Evolutionary conservation across 345 rosid genomes (phyloP), one percentile per base, ranked within the genome.

Genomic region (Pugionium cornutum): DNA sequence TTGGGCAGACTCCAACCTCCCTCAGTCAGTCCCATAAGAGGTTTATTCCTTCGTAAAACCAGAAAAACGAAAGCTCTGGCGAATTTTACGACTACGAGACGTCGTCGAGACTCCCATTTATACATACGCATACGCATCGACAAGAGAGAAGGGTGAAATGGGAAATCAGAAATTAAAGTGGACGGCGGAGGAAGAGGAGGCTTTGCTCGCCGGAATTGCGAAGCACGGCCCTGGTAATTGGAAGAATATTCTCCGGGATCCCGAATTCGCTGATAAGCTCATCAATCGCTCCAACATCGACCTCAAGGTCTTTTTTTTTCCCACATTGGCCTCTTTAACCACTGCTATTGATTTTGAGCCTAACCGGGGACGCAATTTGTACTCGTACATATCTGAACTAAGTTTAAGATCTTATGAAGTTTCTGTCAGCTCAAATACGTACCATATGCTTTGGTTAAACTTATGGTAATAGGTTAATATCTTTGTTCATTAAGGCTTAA

Each of bases 151-250:
- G 46, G 53, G 62, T 58, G 0, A 34, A 41, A 90, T 86, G 97
- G 95, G 97, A 40, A 90, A 86, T 72, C 96, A 81, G 78, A 90
- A 90, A 82, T 80, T 76, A 58, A 90, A 86, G 62, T 90, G 95
- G 96, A 84, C 84, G 73, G 65, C 72, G 71, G 95, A 80, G 67
- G 91, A 89, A 68, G 97, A 87, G 64, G 81, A 73, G 44, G 96
- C 97, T n/a, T 80, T 89, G 50, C 83, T 80, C 31, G 84, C 86
- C 69, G 97, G 97, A 44, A 73, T 89, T 35, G 70, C 76, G 29
- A 89, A 81, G 78, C 85, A 83, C 75, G 91, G 95, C 11, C 64
- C 84, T 25, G 97, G 97, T 0, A 89, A 85, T 68, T 89, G 97
- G 96, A 86, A 89, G 83, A 85, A 83, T 81, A 89, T 89, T 49